Base-by-base conservation (phyloP, 1,284 basidiomycete genomes). In the Agaricales sp. region DNA sequence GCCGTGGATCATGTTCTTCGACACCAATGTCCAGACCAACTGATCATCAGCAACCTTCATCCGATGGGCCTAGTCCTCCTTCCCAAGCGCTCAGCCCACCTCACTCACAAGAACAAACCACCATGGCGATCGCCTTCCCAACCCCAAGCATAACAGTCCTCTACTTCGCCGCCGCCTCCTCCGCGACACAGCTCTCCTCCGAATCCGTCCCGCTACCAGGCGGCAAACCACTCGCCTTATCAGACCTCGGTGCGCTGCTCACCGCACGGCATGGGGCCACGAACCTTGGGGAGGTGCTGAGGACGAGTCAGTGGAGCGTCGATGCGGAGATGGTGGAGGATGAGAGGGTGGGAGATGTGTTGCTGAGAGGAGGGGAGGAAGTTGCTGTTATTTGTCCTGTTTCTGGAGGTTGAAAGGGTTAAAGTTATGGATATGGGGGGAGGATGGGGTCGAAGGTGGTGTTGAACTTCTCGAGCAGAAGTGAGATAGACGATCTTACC, bases 371-470 rank as follows among this genome's bases (percentile, higher is more conserved):
- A 6, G 87, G 86, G 12, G 85, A 91, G 61, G 82, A 87, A 57
- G 77, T 90, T 2, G 87, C 82, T 18, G 72, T 89, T 24, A 90
- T 92, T 45, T 86, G 84, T 55, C 88, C 86, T 3, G 87, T 91
- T 0, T 87, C 83, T 49, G 88, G 89, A 3, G 86, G 86, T 20
- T 88, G 54, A 64, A 24, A 19, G 3, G 23, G 24, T 30, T 20
- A 38, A 47, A 48, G 41, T 45, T 26, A 43, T n/a, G 23, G 24
- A 41, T 25, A 12, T 48, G n/a, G n/a, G n/a, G n/a, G n/a, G n/a
- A n/a, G n/a, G n/a, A n/a, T n/a, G n/a, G n/a, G n/a, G n/a, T n/a
- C n/a, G n/a, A n/a, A n/a, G n/a, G n/a, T n/a, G n/a, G n/a, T n/a
- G n/a, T n/a, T n/a, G n/a, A n/a, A n/a, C n/a, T n/a, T n/a, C n/a